These are phyloP conservation scores for Tolypocladium paradoxum DNA, from an alignment of 2,329 filamentous ascomycete species.

Conservation along the genomic window DNA sequence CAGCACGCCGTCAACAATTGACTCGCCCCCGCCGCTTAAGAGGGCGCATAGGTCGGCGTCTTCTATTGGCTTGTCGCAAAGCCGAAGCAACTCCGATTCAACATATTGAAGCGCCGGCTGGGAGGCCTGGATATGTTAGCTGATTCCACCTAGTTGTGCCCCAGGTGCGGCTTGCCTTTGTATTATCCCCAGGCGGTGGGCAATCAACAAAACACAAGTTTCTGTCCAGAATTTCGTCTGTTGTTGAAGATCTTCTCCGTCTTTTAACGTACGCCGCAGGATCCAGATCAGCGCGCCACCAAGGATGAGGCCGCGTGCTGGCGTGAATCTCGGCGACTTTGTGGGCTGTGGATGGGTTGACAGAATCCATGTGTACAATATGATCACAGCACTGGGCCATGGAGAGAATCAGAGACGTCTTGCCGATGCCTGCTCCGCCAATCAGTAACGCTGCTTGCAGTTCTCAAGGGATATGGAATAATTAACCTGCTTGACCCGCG, in stretches of 20 bases:
- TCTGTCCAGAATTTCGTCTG: constrained; percentile 71
- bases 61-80: constrained; percentile 42
- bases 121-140: constrained; percentile 24
- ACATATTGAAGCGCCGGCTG: constrained; percentile 59
- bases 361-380: constrained; percentile 83
- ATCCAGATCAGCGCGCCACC: constrained; percentile 80
- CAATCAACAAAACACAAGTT: constrained; percentile 94
- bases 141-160: neutral
- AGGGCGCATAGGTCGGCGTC: constrained; percentile 68
- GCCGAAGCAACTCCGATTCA: constrained; percentile 32
- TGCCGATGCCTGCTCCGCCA: constrained; percentile 56
- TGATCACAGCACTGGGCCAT: constrained; percentile 81
- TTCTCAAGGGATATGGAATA: neutral
- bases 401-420: constrained; percentile 80
- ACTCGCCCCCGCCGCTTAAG: constrained; percentile 70
- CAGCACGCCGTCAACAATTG: constrained; percentile 74
- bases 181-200: constrained; percentile 47
- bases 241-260: constrained; percentile 52
- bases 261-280: constrained; percentile 37
- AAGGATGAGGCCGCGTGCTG: constrained; percentile 73
- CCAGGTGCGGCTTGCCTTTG: constrained; percentile 31
- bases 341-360: constrained; percentile 22
- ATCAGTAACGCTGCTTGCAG: neutral
- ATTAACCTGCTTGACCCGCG: constrained; percentile 62
- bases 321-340: constrained; percentile 59